Evolutionary conservation across 1,284 basidiomycete species (phyloP), one percentile per base, ranked within the genome.

Genomic region (Pholiota adiposa): DNA sequence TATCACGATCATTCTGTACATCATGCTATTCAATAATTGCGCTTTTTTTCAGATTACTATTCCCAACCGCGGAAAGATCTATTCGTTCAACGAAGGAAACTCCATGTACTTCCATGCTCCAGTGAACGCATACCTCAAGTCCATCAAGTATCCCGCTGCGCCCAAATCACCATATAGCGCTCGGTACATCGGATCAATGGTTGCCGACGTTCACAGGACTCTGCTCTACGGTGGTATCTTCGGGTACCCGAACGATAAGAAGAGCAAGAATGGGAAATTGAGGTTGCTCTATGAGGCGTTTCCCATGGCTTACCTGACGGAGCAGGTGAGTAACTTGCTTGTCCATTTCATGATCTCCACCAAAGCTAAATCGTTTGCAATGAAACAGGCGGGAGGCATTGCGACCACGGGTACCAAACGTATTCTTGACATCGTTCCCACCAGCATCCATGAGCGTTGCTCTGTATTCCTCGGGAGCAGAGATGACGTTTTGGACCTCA

Each of bases 41-140:
- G 44, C 54, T 52, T 51, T 8, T 44, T 49, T 54, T 33, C 69
- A 92, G 90, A 99, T 99, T 77, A 86, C 87, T 75, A 92, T 99
- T 67, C 97, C 97, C 5, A 69, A 86, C 23, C 90, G 97, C 59
- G 97, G 97, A 67, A 99, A 99, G 82, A 99, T 99, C 73, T 99
- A 99, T 82, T 98, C 96, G 18, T 97, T 98, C 85, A 99, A 99
- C 79, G 97, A 99, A 79, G 97, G 97, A 65, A 99, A 99, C 80
- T 87, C 94, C 56, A 83, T 92, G 83, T 96, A 96, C 81, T 99
- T 97, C 84, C 84, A 97, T 79, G 81, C 87, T 54, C 94, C 94
- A 14, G 92, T 94, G 55, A 79, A 81, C 67, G 87, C 90, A 61
- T 99, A 98, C 80, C 86, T 99, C 64, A 90, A 97, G 65, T 93